Percentiles rank a stretch among this genome's conserved stretches.
Evolutionary conservation across 441 rosid genomes (phyloP).

Genomic region (Populus hybrid): DNA sequence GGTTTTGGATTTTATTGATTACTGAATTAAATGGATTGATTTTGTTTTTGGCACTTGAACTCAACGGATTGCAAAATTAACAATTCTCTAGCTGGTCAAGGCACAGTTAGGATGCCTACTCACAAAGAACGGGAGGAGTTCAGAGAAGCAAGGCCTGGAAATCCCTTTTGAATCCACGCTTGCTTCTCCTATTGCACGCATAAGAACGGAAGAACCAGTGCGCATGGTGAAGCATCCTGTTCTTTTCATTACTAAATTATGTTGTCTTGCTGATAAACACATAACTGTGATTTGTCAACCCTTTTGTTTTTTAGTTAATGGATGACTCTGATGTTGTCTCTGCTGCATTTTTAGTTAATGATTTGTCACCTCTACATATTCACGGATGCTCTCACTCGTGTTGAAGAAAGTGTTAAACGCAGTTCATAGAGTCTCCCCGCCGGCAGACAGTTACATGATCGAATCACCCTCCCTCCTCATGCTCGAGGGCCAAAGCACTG

Average conservation of each 20-base stretch:
- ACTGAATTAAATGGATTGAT: not conserved
- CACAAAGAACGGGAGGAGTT: constrained; percentile 86
- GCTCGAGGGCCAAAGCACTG: not conserved
- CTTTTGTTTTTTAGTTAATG: not conserved
- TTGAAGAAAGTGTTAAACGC: constrained; percentile 59
- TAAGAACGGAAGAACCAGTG: constrained; percentile 78
- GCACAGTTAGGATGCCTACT: constrained; percentile 65
- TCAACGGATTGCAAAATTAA: constrained; percentile 74
- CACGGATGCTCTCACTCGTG: constrained; percentile 67
- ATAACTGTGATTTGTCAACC: not conserved
- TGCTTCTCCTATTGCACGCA: constrained; percentile 77
- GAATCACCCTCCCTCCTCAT: not conserved
- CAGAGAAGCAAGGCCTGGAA: constrained; percentile 86
- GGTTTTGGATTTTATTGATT: not conserved
- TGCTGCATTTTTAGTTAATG: too few relatives aligned
- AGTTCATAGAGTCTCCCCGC: constrained; percentile 23
- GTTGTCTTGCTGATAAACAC: not conserved
- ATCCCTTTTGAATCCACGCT: constrained; percentile 91
- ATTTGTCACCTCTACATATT: constrained; percentile 1
- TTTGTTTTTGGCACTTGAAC: not conserved
- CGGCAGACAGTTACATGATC: not conserved
- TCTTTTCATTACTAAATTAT: not conserved
- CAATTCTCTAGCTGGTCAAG: constrained; percentile 80
- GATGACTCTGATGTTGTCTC: not conserved
- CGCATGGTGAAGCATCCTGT: constrained; percentile 40